Conservation (phyloP, 495 filamentous ascomycete genomes). For the Penicillium crystallinum region DNA sequence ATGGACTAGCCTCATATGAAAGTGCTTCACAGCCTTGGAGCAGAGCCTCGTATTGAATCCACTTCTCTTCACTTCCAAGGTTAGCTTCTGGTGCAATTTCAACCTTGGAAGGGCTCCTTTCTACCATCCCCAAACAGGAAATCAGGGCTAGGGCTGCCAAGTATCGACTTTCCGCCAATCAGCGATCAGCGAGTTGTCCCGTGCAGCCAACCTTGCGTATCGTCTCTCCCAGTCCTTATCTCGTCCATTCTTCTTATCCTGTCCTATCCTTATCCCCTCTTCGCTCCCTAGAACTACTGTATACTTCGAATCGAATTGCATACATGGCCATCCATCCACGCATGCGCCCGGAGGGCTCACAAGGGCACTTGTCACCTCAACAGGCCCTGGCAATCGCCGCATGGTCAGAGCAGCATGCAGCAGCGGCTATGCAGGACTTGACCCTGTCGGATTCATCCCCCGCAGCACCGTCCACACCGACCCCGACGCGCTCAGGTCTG, state of each 20-base stretch:
- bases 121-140: slow-evolving; percentile 2
- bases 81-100: too few species aligned
- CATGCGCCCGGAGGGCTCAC: slow-evolving; percentile 22
- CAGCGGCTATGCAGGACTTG: slow-evolving; percentile 39
- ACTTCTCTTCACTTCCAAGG: too few species aligned
- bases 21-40: too few species aligned
- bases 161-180: slow-evolving; percentile 19
- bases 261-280: slow-evolving; percentile 7
- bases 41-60: background rate
- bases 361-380: slow-evolving; percentile 35
- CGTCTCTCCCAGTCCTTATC: slow-evolving; percentile 15
- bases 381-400: slow-evolving; percentile 45
- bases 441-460: slow-evolving; percentile 32
- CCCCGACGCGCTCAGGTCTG: slow-evolving; percentile 22
- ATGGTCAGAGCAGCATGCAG: slow-evolving; percentile 47
- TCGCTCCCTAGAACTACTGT: background rate
- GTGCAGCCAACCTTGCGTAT: slow-evolving; percentile 11
- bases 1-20: too few species aligned
- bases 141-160: slow-evolving; percentile 19
- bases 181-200: slow-evolving; percentile 10
- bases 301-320: background rate
- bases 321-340: slow-evolving; percentile 43
- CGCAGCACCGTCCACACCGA: slow-evolving; percentile 11
- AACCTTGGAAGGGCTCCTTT: background rate
- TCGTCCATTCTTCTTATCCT: slow-evolving; percentile 1